Conservation (phyloP, 257 asterid genomes). For the Nemophila menziesii region DNA sequence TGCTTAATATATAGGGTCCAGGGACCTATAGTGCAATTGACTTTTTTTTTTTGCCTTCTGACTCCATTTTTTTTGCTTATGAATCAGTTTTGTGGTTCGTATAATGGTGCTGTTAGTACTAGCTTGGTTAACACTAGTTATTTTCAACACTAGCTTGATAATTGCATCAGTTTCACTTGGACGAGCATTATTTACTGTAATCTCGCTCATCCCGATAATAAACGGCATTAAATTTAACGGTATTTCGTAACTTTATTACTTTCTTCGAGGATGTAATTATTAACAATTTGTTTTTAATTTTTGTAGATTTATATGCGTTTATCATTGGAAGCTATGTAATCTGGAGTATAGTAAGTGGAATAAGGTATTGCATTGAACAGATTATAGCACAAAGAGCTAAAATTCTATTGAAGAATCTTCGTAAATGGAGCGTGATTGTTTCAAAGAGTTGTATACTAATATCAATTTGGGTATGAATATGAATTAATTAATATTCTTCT, state of each 20-base stretch:
- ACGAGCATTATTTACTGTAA: slow-evolving; percentile 61
- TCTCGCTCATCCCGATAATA: slow-evolving; percentile 80
- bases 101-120: slow-evolving; percentile 67
- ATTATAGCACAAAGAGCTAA: too few species aligned
- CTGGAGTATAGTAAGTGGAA: slow-evolving; percentile 91
- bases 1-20: too few species aligned
- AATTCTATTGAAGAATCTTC: slow-evolving; percentile 53
- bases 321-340: slow-evolving; percentile 92
- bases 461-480: slow-evolving; percentile 64
- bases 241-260: slow-evolving; percentile 23
- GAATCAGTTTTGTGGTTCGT: slow-evolving; percentile 79
- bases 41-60: slow-evolving; percentile 61
- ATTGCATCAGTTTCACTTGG: slow-evolving; percentile 86
- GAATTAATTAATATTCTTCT: too few species aligned
- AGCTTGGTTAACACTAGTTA: slow-evolving; percentile 93
- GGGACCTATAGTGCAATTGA: too few species aligned
- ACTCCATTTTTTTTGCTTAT: slow-evolving; percentile 49
- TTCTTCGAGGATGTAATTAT: slow-evolving; percentile 1
- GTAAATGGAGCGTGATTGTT: slow-evolving; percentile 86
- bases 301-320: slow-evolving; percentile 75
- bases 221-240: slow-evolving; percentile 97
- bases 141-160: slow-evolving; percentile 64
- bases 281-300: slow-evolving; percentile 3
- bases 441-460: slow-evolving; percentile 67
- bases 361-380: slow-evolving; percentile 64